Evolutionary conservation across 2,329 filamentous ascomycete genomes (phyloP), one percentile per base, ranked within the genome.

Genomic region (Bipolaris cookei): DNA sequence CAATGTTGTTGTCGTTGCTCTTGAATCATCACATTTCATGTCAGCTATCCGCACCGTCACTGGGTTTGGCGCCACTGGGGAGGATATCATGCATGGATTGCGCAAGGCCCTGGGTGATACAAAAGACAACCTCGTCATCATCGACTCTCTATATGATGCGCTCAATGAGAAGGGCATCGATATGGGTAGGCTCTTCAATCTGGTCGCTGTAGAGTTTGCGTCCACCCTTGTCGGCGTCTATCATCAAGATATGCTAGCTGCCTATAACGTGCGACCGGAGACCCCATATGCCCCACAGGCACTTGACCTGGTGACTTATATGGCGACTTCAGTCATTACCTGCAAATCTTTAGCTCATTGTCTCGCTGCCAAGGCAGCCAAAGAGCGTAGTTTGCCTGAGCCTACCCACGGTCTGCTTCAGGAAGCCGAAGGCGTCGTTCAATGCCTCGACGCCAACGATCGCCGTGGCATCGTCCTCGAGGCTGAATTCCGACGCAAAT

Each of bases 401-500:
- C 94, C 94, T 0, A 84, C 85, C 7, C 96, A 90, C 76, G 95
- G 94, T 0, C 81, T 97, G 1, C 82, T 84, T 6, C 90, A 95
- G 75, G 88, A 87, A 28, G 83, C 87, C 14, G 92, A 97, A 74
- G 94, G 94, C 6, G 83, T 94, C 8, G 76, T 97, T 0, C 80
- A 93, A 45, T 90, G 90, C 2, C 79, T 91, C 52, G 74, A 79
- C 38, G 78, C 81, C 3, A 82, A 83, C n/a, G 82, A 81, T 30
- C 64, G 63, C 8, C 79, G 80, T 0, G 89, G 85, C 0, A 74
- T 94, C 0, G 90, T 96, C 0, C 75, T 97, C 6, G 88, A 91
- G 69, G 90, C 96, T 84, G 94, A 99, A 76, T 85, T 97, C 66
- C 84, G 95, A 10, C 83, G 94, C 53, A 89, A 92, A 67, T 94